Evolutionary conservation across 2,329 filamentous ascomycete species (phyloP).

Genomic region (Sporothrix protearum): DNA sequence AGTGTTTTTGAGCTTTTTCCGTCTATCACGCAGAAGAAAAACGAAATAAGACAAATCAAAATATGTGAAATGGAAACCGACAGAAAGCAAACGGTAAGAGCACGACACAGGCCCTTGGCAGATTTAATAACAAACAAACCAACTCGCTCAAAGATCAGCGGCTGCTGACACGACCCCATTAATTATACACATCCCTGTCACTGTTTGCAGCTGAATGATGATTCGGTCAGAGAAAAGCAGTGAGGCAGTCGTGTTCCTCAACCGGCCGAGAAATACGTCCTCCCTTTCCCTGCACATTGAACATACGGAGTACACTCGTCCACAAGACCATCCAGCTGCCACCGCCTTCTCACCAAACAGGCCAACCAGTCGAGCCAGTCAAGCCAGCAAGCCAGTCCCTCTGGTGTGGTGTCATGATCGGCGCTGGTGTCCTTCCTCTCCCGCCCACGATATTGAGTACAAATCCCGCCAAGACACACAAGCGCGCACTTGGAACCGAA

Average conservation of each 20-base stretch:
- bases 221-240: neutral
- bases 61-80: neutral
- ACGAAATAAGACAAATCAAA: neutral
- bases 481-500: neutral
- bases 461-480: neutral
- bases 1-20: neutral
- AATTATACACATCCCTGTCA: neutral
- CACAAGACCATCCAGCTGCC: neutral
- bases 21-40: neutral
- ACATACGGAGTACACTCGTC: neutral
- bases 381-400: neutral
- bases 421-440: neutral
- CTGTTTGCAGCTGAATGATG: neutral
- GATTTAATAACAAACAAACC: neutral
- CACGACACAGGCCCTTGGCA: neutral
- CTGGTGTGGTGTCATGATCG: conserved; percentile 16
- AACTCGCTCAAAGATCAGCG: neutral
- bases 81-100: neutral
- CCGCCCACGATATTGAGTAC: conserved; percentile 2
- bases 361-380: neutral
- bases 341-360: neutral
- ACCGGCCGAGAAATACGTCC: neutral
- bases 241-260: neutral
- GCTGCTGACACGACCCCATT: neutral
- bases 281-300: neutral